These are phyloP conservation scores for Colletotrichum musicola DNA, from an alignment of 2,329 filamentous ascomycete species.

Conservation along the genomic window DNA sequence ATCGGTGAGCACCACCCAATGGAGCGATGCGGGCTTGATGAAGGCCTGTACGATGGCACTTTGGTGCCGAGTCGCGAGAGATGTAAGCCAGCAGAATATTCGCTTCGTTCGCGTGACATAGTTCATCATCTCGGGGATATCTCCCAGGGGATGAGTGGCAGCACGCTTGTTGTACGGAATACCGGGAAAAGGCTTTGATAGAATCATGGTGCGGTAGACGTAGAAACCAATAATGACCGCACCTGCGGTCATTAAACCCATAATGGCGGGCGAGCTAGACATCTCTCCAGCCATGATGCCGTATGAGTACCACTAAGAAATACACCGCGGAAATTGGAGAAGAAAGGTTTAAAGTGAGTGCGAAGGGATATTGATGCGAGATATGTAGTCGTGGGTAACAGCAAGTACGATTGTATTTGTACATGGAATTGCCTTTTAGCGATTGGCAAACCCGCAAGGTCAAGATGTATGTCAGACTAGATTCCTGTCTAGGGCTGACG, in stretches of 20 bases:
- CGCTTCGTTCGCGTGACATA: slow-evolving; percentile 48
- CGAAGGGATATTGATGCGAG: too few species aligned
- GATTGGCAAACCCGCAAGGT: not conserved
- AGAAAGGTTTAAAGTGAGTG: too few species aligned
- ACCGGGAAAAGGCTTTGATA: not conserved
- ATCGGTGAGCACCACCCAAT: slow-evolving; percentile 56
- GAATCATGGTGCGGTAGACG: not conserved
- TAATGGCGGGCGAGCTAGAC: not conserved
- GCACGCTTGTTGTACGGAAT: slow-evolving; percentile 56
- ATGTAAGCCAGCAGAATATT: slow-evolving; percentile 48
- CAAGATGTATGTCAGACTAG: not conserved
- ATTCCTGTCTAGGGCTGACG: not conserved
- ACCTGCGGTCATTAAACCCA: not conserved
- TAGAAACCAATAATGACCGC: not conserved
- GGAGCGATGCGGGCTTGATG: slow-evolving; percentile 54
- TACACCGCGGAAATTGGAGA: too few species aligned
- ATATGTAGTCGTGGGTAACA: too few species aligned
- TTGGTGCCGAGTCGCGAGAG: slow-evolving; percentile 48
- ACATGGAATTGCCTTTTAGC: not conserved
- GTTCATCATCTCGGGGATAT: slow-evolving; percentile 55
- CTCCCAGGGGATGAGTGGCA: slow-evolving; percentile 52
- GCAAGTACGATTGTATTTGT: too few species aligned
- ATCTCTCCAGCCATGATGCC: not conserved
- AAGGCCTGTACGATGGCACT: slow-evolving; percentile 62
- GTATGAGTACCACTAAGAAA: too few species aligned